These are phyloP conservation scores for Mycogone perniciosa DNA, from an alignment of 2,329 filamentous ascomycete species.

Conservation along the genomic window DNA sequence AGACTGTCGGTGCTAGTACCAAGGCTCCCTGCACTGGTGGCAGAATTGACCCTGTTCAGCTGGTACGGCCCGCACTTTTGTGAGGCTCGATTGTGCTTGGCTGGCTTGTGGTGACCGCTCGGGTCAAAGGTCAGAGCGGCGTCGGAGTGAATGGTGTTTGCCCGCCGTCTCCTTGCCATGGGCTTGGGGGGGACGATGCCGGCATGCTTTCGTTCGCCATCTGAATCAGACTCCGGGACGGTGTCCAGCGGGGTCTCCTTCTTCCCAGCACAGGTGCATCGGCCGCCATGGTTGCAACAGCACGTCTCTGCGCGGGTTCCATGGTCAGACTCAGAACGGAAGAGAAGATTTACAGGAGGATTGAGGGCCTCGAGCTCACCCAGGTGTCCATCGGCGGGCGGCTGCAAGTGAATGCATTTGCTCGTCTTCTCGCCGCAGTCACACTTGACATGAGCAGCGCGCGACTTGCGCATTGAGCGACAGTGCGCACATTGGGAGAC, in stretches of 20 bases:
- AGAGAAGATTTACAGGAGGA: constrained; percentile 6
- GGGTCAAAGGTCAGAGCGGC: constrained; percentile 54
- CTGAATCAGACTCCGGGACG: constrained; percentile 58
- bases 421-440: constrained; percentile 92
- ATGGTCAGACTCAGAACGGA: constrained; percentile 12
- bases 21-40: constrained; percentile 46
- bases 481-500: constrained; percentile 98
- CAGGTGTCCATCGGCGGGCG: constrained; percentile 51
- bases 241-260: constrained; percentile 55
- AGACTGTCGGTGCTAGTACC: constrained; percentile 37
- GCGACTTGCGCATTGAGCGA: constrained; percentile 91
- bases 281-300: constrained; percentile 63
- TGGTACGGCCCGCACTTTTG: constrained; percentile 59
- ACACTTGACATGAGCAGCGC: constrained; percentile 90
- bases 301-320: constrained; percentile 48
- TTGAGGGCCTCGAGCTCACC: constrained; percentile 37
- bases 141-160: constrained; percentile 58
- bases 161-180: constrained; percentile 45
- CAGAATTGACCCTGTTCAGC: constrained; percentile 51
- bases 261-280: constrained; percentile 59
- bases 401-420: constrained; percentile 57
- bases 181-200: constrained; percentile 33
- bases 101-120: constrained; percentile 58
- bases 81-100: constrained; percentile 54
- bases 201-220: constrained; percentile 34